Evolutionary conservation across 2,329 filamentous ascomycete species (phyloP).

Genomic region (Fusarium udum): DNA sequence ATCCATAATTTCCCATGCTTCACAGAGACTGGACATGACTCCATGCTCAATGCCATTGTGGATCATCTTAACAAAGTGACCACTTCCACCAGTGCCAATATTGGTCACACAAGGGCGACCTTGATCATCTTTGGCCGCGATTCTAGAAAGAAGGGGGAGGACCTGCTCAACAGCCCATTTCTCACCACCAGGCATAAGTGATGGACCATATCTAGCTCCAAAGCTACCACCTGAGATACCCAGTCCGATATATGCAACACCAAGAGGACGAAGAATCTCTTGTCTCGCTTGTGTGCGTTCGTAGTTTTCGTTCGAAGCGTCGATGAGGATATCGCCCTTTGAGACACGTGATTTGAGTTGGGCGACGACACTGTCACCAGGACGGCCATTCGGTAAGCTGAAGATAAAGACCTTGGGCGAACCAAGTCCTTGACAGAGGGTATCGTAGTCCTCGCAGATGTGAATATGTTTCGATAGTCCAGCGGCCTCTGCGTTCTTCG

Average conservation of each 20-base stretch:
- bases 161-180: conserved; percentile 64
- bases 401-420: conserved; percentile 30
- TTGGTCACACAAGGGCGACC: conserved; percentile 68
- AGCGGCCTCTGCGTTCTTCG: neutral
- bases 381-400: conserved; percentile 28
- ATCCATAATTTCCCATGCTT: conserved; percentile 72
- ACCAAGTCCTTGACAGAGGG: conserved; percentile 16
- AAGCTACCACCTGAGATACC: conserved; percentile 77
- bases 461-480: conserved; percentile 10
- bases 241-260: conserved; percentile 72
- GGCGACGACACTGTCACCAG: conserved; percentile 7
- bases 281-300: conserved; percentile 71
- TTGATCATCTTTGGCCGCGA: conserved; percentile 68
- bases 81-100: conserved; percentile 69
- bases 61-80: conserved; percentile 80
- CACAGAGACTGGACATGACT: conserved; percentile 71
- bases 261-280: conserved; percentile 62
- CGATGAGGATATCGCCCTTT: conserved; percentile 72
- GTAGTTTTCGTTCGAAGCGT: conserved; percentile 75
- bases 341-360: conserved; percentile 55
- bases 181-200: conserved; percentile 73
- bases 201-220: conserved; percentile 70
- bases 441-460: conserved; percentile 20
- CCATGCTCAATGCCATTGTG: conserved; percentile 80
- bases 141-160: conserved; percentile 67